Conservation (phyloP, 371 early-diverging fungal species). For the Mucor circinelloides region DNA sequence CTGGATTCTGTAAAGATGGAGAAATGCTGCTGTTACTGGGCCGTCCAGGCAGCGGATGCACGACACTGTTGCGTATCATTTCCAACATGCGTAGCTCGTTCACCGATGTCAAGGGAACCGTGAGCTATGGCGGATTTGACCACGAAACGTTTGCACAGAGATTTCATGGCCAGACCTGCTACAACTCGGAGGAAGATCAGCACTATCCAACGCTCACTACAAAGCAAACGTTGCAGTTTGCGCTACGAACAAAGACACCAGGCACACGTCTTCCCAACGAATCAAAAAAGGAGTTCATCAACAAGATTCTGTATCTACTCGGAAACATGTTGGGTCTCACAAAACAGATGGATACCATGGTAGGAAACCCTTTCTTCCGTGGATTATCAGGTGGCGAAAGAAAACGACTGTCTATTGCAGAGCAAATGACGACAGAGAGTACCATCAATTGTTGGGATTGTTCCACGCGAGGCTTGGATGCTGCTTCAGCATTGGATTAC, state of each 20-base stretch:
- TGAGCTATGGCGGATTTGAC: constrained; percentile 64
- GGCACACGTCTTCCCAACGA: constrained; percentile 52
- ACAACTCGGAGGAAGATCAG: constrained; percentile 73
- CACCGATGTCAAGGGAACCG: constrained; percentile 53
- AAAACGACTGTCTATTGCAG: constrained; percentile 85
- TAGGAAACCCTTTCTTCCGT: constrained; percentile 81
- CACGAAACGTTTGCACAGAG: constrained; percentile 50
- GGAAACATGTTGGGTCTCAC: constrained; percentile 73
- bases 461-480: constrained; percentile 89
- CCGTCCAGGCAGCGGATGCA: constrained; percentile 76
- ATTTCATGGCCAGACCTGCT: constrained; percentile 65
- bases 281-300: constrained; percentile 40
- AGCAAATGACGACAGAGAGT: constrained; percentile 78
- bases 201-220: constrained; percentile 71
- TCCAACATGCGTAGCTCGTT: constrained; percentile 65
- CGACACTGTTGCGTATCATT: constrained; percentile 65
- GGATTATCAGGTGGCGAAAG: constrained; percentile 87
- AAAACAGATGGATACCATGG: constrained; percentile 73
- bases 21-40: constrained; percentile 77
- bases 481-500: constrained; percentile 85
- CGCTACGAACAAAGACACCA: constrained; percentile 66
- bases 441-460: constrained; percentile 82
- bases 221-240: constrained; percentile 69
- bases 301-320: constrained; percentile 49
- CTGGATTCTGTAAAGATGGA: constrained; percentile 65